Base-by-base conservation (phyloP, 768 basidiomycete species). In the Pisolithus sp. region DNA sequence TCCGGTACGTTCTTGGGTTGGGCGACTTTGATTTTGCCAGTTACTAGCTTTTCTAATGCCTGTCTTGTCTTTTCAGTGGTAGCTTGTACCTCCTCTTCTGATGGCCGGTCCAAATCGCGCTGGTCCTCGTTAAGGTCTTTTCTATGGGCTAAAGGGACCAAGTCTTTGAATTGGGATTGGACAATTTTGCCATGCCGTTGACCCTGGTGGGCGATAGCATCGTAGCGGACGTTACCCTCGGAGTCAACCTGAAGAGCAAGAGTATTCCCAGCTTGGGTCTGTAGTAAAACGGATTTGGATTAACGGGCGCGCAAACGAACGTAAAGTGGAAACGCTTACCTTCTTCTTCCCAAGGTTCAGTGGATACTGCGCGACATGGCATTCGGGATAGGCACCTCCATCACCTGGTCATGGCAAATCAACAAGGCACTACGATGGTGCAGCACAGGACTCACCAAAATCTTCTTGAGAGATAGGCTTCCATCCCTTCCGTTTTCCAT, bases 21-120 rank as follows among this genome's bases (percentile, higher is more conserved):
- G 2, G 95, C 93, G 10, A 95, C 95, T 69, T 98, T 98, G 71
- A 99, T 99, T 69, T 95, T 96, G 44, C 90, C 92, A 53, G 88
- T 87, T 24, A 92, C 89, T 43, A 98, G 78, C 69, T 92, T 91
- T 69, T 98, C 95, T 21, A 99, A 78, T 0, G 96, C 96, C 12
- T 84, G 82, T 36, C 86, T 81, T 0, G 96, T 99, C 58, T 84
- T 85, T 31, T 97, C 94, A 0, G 93, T 83, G 0, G 94, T 98
- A n/a, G 76, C 78, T 61, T 89, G 84, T 7, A 98, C 85, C 23
- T 95, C 89, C 0, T 93, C 91, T 60, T 96, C 96, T 4, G 93
- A 88, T 0, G 96, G 96, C 8, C 95, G 78, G 44, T 96, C 95
- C 88, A 99, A 87, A 13, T 59, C 61, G 28, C 85, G 79, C 34